Conservation (phyloP, 2,329 filamentous ascomycete species). For the Trichothecium roseum region DNA sequence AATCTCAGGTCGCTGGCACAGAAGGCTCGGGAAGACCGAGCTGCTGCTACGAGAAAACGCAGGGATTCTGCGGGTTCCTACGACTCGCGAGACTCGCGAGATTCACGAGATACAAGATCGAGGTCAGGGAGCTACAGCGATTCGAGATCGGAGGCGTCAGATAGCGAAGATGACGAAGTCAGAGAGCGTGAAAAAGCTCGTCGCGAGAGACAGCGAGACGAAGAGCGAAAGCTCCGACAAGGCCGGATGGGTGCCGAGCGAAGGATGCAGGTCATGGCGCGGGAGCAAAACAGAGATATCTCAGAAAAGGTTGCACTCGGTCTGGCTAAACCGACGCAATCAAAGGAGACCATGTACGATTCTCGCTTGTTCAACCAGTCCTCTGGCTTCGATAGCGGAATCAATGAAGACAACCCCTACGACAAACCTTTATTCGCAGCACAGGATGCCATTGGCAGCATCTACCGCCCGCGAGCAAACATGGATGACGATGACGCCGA, state of each 20-base stretch:
- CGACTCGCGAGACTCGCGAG: constrained; percentile 27
- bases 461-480: constrained; percentile 73
- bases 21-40: constrained; percentile 78
- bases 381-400: constrained; percentile 79
- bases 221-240: constrained; percentile 83
- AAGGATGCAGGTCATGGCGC: constrained; percentile 81
- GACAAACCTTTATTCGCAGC: constrained; percentile 96
- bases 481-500: constrained; percentile 71
- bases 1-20: constrained; percentile 79
- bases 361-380: constrained; percentile 90
- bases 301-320: constrained; percentile 94
- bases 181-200: constrained; percentile 69
- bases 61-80: constrained; percentile 18
- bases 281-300: constrained; percentile 93
- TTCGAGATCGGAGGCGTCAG: constrained; percentile 35
- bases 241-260: constrained; percentile 93
- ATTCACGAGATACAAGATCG: constrained; percentile 28
- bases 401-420: constrained; percentile 97
- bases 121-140: constrained; percentile 39
- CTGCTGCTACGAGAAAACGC: constrained; percentile 34
- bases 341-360: constrained; percentile 93
- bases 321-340: constrained; percentile 86
- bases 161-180: constrained; percentile 57
- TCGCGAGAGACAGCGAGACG: constrained; percentile 67
- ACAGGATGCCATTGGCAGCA: constrained; percentile 87